Base-by-base conservation (phyloP, 495 filamentous ascomycete species). In the Cercophora newfieldiana region DNA sequence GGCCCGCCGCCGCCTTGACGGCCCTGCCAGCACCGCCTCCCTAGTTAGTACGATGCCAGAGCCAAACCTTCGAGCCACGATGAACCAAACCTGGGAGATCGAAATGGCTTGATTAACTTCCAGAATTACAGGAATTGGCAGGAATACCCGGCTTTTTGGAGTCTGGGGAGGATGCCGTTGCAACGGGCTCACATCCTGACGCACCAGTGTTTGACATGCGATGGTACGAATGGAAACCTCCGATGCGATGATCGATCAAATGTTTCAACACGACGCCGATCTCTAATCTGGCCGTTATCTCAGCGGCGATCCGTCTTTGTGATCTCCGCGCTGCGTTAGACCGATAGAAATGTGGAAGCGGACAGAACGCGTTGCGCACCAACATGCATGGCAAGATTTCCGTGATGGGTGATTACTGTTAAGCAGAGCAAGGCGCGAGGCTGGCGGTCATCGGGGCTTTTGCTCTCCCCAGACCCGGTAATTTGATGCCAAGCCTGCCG, bases 401-500 rank as follows among this genome's bases (percentile, higher is more conserved):
- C 37, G 37, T 44, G 37, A 44, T 44, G n/a, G n/a, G n/a, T n/a
- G 22, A 55, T 55, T 26, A n/a, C 12, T 44, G 10, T 44, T 14
- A 8, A 8, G 12, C 10, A 8, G 12, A 44, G 37, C 37, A 16
- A 44, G 37, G 18, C 10, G 37, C 18, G 37, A 44, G 3, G 37
- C n/a, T 37, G 8, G 26, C 25, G 29, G n/a, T 19, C 25, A 58
- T 58, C 29, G 16, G 55, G 26, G 18, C n/a, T 58, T 58, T 33
- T 18, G 25, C 19, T 25, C 55, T 21, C 55, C 55, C 25, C n/a
- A 12, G 26, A 30, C 55, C 25, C 55, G 29, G 55, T 33, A 31
- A 21, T 58, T 58, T 21, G 55, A 58, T 58, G 55, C 55, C 55
- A 58, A 58, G 55, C 55, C 29, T 7, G 24, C 26, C 24, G 29